phyloP scores from a whole-genome alignment of 108 stramenopile genomes.

The Nitzschia inconspicua region DNA sequence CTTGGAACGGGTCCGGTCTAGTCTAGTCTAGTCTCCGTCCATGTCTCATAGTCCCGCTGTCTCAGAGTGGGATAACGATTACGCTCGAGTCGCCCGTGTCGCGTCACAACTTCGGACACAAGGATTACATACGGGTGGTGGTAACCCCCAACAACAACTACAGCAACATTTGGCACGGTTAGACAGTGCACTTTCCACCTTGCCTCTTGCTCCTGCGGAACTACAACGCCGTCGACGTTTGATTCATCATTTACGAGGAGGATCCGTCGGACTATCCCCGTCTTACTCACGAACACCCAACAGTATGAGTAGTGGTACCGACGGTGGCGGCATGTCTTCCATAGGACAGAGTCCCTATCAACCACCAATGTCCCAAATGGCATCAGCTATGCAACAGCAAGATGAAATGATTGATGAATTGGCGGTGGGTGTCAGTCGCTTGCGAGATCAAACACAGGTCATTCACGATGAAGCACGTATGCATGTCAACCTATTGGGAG shows the following conservation, averaged over 20 bases:
- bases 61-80: conserved; percentile 81
- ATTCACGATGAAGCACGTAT: conserved; percentile 85
- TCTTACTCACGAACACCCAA: too few relatives aligned
- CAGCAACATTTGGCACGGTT: conserved; percentile 29
- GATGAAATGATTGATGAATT: conserved; percentile 92
- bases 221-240: conserved; percentile 47
- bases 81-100: conserved; percentile 78
- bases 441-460: conserved; percentile 75
- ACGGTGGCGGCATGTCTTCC: not conserved
- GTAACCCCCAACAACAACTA: conserved; percentile 17
- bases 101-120: conserved; percentile 65
- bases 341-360: not conserved
- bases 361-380: conserved; percentile 36
- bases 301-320: not conserved
- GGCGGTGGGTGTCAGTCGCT: conserved; percentile 77
- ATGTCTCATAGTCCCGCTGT: conserved; percentile 25
- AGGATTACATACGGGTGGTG: conserved; percentile 6
- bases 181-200: conserved; percentile 19
- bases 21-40: too few relatives aligned
- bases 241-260: conserved; percentile 38
- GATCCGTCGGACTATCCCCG: too few relatives aligned
- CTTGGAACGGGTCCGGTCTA: too few relatives aligned
- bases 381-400: conserved; percentile 71
- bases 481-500: conserved; percentile 81
- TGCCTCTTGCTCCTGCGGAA: conserved; percentile 37